phyloP scores from a whole-genome alignment of 2,329 filamentous ascomycete genomes.

The Xylariales sp. region DNA sequence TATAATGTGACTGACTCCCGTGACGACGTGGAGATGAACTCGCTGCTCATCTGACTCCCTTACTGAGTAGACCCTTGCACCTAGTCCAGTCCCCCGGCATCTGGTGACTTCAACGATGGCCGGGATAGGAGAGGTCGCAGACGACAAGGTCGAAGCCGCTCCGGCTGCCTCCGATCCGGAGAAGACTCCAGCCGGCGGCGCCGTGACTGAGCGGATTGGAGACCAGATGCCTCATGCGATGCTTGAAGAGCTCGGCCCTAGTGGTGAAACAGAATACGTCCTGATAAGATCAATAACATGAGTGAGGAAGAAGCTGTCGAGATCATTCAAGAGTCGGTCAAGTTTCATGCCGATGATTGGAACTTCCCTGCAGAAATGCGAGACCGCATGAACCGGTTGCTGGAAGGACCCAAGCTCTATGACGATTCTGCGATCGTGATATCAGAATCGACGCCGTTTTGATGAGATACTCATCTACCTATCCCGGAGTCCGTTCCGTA shows the following conservation, averaged over 20 bases:
- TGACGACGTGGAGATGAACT: too few relatives aligned
- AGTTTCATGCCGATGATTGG: conserved; percentile 39
- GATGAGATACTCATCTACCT: conserved; percentile 5
- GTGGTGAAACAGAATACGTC: conserved; percentile 38
- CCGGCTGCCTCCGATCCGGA: conserved; percentile 1
- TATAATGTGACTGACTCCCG: too few relatives aligned
- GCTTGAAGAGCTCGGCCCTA: conserved; percentile 36
- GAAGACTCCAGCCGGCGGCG: conserved; percentile 1
- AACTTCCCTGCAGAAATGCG: conserved; percentile 39
- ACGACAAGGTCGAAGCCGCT: conserved; percentile 1
- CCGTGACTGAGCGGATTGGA: conserved; percentile 15
- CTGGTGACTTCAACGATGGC: too few relatives aligned
- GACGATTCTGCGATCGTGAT: conserved; percentile 31
- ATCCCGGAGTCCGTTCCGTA: conserved; percentile 6
- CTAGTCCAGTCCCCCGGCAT: too few relatives aligned
- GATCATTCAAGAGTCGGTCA: conserved; percentile 32
- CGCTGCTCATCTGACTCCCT: too few relatives aligned
- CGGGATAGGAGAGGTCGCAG: conserved; percentile 1
- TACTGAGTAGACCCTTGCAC: too few relatives aligned
- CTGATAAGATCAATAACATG: conserved; percentile 37
- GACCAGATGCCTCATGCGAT: conserved; percentile 35
- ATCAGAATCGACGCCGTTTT: conserved; percentile 6
- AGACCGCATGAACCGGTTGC: conserved; percentile 33
- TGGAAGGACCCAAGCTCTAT: conserved; percentile 34
- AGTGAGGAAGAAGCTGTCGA: conserved; percentile 36